Percentiles rank a stretch among this genome's conserved stretches.
Evolutionary conservation across 2,329 filamentous ascomycete genomes (phyloP).

Genomic region (Pseudogymnoascus sp.): DNA sequence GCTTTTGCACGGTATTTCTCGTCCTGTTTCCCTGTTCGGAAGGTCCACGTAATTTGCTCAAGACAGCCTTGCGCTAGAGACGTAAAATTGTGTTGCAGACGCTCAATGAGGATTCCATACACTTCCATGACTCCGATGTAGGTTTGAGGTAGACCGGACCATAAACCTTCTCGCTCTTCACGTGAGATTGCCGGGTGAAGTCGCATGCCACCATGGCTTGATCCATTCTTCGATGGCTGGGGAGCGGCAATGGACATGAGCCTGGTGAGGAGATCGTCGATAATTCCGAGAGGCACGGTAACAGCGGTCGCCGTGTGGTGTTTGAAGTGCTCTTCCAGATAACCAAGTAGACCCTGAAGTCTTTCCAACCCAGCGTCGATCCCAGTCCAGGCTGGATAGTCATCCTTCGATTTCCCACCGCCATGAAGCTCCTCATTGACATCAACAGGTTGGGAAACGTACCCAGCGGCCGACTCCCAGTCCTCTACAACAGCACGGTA

Average conservation of each 20-base stretch:
- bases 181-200: constrained; percentile 65
- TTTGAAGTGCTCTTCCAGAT: constrained; percentile 55
- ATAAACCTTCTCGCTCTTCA: constrained; percentile 75
- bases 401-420: constrained; percentile 36
- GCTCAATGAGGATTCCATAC: constrained; percentile 45
- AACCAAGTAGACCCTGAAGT: constrained; percentile 54
- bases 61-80: constrained; percentile 56
- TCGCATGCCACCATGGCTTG: constrained; percentile 29
- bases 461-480: constrained; percentile 60
- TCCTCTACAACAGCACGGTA: constrained; percentile 74
- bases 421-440: constrained; percentile 40
- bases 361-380: constrained; percentile 66
- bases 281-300: constrained; percentile 54
- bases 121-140: constrained; percentile 64
- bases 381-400: constrained; percentile 64
- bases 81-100: constrained; percentile 49
- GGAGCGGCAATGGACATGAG: constrained; percentile 57
- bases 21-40: constrained; percentile 47
- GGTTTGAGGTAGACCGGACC: constrained; percentile 62
- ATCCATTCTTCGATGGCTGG: constrained; percentile 23
- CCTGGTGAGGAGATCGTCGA: constrained; percentile 62
- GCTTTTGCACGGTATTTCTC: constrained; percentile 47
- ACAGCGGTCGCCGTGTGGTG: constrained; percentile 58
- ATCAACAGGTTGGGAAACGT: constrained; percentile 35
- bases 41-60: constrained; percentile 65